phyloP scores from a whole-genome alignment of 257 asterid species.

The Jaltomata sinuosa region DNA sequence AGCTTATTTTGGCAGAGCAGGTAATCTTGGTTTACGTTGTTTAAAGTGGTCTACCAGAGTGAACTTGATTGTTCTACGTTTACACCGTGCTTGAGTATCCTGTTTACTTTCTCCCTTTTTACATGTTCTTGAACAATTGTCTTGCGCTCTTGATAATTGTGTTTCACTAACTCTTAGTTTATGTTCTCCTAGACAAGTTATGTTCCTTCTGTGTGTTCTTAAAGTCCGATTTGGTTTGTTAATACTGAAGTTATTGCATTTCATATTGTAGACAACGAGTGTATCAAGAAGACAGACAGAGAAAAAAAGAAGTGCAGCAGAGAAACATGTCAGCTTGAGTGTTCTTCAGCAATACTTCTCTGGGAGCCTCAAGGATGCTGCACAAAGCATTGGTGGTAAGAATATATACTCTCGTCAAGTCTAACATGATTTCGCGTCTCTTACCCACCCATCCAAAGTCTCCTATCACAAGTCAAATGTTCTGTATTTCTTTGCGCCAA shows the following conservation, averaged over 20 bases:
- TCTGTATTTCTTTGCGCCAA: neutral
- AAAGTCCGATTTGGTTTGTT: neutral
- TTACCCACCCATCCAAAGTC: neutral
- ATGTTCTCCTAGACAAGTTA: neutral
- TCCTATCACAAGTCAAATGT: neutral
- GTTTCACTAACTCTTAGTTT: neutral
- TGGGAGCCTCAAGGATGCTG: conserved; percentile 94
- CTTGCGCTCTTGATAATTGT: neutral
- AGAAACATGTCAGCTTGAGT: conserved; percentile 76
- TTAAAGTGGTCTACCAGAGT: neutral
- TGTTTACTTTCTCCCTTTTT: neutral
- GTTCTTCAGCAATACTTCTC: conserved; percentile 81
- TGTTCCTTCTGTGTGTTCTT: neutral
- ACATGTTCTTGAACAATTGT: neutral
- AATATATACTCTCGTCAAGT: neutral
- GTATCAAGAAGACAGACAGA: conserved; percentile 36
- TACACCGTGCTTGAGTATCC: neutral
- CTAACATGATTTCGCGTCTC: neutral
- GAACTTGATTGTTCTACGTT: neutral
- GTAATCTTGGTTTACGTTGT: neutral
- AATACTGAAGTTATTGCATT: neutral
- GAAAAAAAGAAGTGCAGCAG: conserved; percentile 69
- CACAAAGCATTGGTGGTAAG: conserved; percentile 95
- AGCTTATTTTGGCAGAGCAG: neutral
- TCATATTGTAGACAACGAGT: neutral